phyloP scores from a whole-genome alignment of 1,139 yeast genomes.

The Lipomyces yarrowii region DNA sequence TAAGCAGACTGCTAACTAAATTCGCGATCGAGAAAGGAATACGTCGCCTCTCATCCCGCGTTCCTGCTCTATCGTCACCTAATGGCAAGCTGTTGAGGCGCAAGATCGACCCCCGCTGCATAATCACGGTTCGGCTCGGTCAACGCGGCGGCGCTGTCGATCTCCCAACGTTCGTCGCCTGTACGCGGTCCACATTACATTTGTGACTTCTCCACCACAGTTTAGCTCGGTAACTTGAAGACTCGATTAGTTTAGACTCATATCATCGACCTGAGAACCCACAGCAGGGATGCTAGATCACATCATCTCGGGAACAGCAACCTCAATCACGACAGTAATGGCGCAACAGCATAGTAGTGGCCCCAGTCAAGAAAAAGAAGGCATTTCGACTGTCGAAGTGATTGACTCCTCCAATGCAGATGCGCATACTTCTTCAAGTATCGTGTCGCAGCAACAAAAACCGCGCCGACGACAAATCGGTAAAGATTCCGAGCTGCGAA shows the following conservation, averaged over 20 bases:
- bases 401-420: neutral
- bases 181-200: too few relatives aligned
- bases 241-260: neutral
- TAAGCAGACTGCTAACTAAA: neutral
- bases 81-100: neutral
- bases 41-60: neutral
- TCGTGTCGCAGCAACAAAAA: neutral
- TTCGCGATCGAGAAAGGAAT: neutral
- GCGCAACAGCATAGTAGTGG: neutral
- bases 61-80: neutral
- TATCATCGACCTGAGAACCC: neutral
- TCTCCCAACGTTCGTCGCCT: neutral
- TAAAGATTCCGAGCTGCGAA: neutral
- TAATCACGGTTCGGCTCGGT: neutral
- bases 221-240: neutral
- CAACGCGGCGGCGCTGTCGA: neutral
- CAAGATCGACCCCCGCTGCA: neutral
- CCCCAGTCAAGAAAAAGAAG: neutral
- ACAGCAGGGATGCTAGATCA: neutral
- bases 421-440: neutral
- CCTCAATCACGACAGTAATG: slow-evolving; percentile 1
- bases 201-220: neutral
- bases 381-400: neutral
- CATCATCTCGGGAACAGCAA: neutral
- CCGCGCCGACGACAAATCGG: neutral